Conservation (phyloP, 768 basidiomycete genomes). For the Mycena sanguinolenta region DNA sequence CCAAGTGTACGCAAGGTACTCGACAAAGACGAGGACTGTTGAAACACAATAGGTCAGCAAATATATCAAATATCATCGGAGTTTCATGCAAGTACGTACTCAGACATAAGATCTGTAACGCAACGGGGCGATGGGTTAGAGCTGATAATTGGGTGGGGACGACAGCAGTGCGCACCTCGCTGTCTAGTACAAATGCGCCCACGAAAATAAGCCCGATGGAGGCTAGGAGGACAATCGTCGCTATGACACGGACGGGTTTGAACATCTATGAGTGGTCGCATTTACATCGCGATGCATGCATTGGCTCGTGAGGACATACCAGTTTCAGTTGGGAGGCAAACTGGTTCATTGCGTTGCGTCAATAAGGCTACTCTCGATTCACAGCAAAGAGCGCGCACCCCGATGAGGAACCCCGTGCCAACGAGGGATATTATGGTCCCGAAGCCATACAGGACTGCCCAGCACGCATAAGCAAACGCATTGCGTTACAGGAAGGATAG, state of each 20-base stretch:
- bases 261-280: conserved; percentile 78
- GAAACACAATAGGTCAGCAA: conserved; percentile 15
- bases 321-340: conserved; percentile 86
- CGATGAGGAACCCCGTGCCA: conserved; percentile 93
- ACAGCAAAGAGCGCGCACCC: conserved; percentile 65
- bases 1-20: conserved; percentile 94
- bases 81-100: conserved; percentile 57
- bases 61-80: conserved; percentile 22
- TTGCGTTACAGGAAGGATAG: conserved; percentile 23
- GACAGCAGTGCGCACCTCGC: conserved; percentile 62
- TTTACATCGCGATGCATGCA: background rate
- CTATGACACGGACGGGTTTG: conserved; percentile 90
- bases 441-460: conserved; percentile 81
- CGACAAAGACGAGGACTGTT: conserved; percentile 89
- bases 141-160: background rate
- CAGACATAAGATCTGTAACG: conserved; percentile 72
- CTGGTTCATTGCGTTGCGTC: conserved; percentile 49
- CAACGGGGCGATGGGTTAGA: background rate
- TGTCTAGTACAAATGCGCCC: conserved; percentile 83
- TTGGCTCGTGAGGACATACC: conserved; percentile 53
- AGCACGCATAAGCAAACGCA: conserved; percentile 19
- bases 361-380: conserved; percentile 13
- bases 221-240: conserved; percentile 82
- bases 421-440: conserved; percentile 87
- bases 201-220: conserved; percentile 89